Evolutionary conservation across 371 early-diverging fungal genomes (phyloP).

Genomic region (Fennellomyces sp.): DNA sequence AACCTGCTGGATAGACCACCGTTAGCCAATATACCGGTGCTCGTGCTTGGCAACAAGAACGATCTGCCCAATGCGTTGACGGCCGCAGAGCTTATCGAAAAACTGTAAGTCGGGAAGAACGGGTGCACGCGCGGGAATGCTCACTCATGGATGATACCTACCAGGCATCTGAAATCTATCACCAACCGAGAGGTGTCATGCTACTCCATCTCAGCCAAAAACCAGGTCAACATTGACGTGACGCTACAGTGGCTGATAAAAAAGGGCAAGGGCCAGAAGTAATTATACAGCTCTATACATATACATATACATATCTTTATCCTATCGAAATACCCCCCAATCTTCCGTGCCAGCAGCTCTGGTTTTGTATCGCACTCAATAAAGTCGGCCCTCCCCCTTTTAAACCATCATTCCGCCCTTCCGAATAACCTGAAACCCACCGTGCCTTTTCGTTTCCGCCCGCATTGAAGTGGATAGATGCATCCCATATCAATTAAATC

Average conservation of each 20-base stretch:
- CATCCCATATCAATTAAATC: no score
- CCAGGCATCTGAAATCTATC: conserved; percentile 86
- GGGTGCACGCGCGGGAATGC: no score
- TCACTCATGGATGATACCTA: no score
- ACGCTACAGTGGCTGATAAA: conserved; percentile 97
- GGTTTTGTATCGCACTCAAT: neutral
- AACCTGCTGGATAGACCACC: conserved; percentile 90
- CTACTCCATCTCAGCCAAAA: conserved; percentile 99
- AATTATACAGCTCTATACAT: conserved; percentile 11
- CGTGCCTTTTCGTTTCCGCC: no score
- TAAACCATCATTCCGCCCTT: no score
- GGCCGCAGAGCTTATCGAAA: conserved; percentile 92
- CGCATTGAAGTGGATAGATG: no score
- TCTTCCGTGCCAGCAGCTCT: neutral
- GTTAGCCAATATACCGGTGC: conserved; percentile 90
- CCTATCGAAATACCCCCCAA: conserved; percentile 4
- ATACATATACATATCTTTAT: neutral
- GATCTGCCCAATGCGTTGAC: conserved; percentile 91
- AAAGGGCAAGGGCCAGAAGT: conserved; percentile 70
- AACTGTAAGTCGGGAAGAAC: conserved; percentile 79
- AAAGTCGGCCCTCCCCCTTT: no score
- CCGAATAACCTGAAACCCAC: no score
- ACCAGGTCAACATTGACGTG: conserved; percentile 95
- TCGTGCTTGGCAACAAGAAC: conserved; percentile 99
- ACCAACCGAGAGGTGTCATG: conserved; percentile 96